Base-by-base conservation (phyloP, 306 rosid species). In the Glycine tomentella region DNA sequence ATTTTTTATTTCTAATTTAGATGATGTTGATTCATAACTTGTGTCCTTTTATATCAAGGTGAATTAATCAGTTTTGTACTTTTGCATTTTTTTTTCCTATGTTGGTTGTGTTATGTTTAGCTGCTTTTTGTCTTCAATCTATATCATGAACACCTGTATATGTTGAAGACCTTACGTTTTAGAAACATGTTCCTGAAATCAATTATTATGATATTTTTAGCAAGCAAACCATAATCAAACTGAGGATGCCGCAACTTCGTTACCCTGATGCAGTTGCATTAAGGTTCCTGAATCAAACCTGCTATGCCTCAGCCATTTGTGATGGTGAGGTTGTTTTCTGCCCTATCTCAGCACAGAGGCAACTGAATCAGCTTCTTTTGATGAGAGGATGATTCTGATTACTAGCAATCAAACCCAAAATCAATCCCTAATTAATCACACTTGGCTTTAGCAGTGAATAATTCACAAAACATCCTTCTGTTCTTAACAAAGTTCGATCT, bases 21-120 rank as follows among this genome's bases (percentile, higher is more conserved):
- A 50, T 78, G 36, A 36, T 64, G 49, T 76, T 71, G 76, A 74
- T 65, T 76, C 51, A n/a, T 34, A 16, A 20, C 16, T 53, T 52
- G 64, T 12, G 8, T 16, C 76, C 31, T 38, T n/a, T 11, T 9
- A 6, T 63, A 25, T 31, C 45, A 52, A 17, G 17, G 13, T 78
- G 36, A 58, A 79, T 34, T 12, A 9, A 9, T 55, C 9, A 1
- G 53, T 17, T 36, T 72, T 76, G 49, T 52, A 57, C 31, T 20
- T 20, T 25, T 25, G 31, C 9, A 65, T 51, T 2, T 36, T 72
- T n/a, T 45, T 15, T 53, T 44, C 8, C 64, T 8, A 38, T 17
- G 52, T 59, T 59, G 15, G 53, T 73, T 16, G 7, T 16, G 53
- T 44, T 58, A 58, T 17, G 33, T 58, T n/a, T 51, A 51, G 61